Percentiles rank a stretch among this genome's conserved stretches.
Evolutionary conservation across 768 basidiomycete species (phyloP).

Genomic region (Mycena rosella): DNA sequence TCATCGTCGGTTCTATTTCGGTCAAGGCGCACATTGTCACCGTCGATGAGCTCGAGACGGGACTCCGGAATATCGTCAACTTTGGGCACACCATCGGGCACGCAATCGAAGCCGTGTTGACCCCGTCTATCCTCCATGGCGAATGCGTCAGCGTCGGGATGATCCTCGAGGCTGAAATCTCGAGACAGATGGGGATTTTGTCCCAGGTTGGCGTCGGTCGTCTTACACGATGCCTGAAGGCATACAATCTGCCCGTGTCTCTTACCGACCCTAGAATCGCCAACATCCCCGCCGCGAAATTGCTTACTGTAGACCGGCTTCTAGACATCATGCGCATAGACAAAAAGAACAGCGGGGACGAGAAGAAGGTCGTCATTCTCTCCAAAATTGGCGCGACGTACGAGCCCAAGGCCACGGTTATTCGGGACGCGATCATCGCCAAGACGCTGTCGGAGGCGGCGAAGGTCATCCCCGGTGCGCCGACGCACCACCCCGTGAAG

Average conservation of each 20-base stretch:
- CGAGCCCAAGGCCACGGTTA: constrained; percentile 91
- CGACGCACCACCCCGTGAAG: constrained; percentile 66
- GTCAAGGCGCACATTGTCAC: constrained; percentile 99
- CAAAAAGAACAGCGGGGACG: constrained; percentile 95
- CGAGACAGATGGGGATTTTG: constrained; percentile 88
- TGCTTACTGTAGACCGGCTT: constrained; percentile 82
- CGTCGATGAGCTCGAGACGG: constrained; percentile 95
- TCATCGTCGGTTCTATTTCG: constrained; percentile 93
- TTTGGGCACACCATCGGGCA: constrained; percentile 99
- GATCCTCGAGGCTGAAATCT: constrained; percentile 96
- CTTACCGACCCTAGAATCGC: constrained; percentile 84
- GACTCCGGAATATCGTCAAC: constrained; percentile 98
- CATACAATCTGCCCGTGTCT: constrained; percentile 91
- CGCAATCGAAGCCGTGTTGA: constrained; percentile 96
- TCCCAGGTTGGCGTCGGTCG: constrained; percentile 94
- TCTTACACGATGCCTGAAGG: constrained; percentile 87
- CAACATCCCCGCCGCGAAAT: constrained; percentile 74
- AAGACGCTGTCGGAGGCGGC: constrained; percentile 87
- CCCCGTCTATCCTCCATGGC: constrained; percentile 94
- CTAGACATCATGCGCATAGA: constrained; percentile 96
- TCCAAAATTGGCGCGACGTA: constrained; percentile 92
- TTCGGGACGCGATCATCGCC: constrained; percentile 84
- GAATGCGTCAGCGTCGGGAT: constrained; percentile 97
- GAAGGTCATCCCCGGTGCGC: constrained; percentile 77
- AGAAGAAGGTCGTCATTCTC: constrained; percentile 95